phyloP scores from a whole-genome alignment of 345 rosid species.

The Populus simonii region DNA sequence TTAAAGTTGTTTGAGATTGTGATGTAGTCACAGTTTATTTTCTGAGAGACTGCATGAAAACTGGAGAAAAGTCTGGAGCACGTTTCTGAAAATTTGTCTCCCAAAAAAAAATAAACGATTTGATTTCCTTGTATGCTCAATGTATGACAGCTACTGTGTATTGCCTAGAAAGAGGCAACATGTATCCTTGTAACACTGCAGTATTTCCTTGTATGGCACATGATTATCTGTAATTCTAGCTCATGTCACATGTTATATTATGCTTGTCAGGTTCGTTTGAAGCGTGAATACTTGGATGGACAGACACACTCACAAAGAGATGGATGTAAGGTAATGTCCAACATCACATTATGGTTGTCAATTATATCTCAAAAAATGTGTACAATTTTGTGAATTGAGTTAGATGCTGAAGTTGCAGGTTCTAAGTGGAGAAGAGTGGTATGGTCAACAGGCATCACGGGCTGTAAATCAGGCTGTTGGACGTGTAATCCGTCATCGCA shows the following conservation, averaged over 20 bases:
- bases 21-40: background rate
- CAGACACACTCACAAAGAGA: slow-evolving; percentile 34
- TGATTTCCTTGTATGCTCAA: background rate
- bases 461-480: slow-evolving; percentile 99
- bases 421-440: slow-evolving; percentile 86
- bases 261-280: slow-evolving; percentile 67
- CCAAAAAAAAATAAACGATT: background rate
- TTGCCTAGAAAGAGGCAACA: background rate
- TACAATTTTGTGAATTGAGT: slow-evolving; percentile 7
- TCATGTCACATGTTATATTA: background rate
- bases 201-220: background rate
- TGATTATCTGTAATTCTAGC: background rate
- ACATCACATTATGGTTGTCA: slow-evolving; percentile 14
- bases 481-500: slow-evolving; percentile 91
- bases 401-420: slow-evolving; percentile 34
- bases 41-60: background rate
- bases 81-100: background rate
- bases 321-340: slow-evolving; percentile 44
- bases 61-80: background rate
- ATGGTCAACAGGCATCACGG: slow-evolving; percentile 80
- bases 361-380: slow-evolving; percentile 3
- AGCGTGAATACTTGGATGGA: slow-evolving; percentile 82
- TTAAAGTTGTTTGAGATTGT: background rate
- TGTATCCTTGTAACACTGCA: background rate
- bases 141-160: background rate